phyloP scores from a whole-genome alignment of 2,329 filamentous ascomycete genomes.

The Pestalotiopsis sp. region DNA sequence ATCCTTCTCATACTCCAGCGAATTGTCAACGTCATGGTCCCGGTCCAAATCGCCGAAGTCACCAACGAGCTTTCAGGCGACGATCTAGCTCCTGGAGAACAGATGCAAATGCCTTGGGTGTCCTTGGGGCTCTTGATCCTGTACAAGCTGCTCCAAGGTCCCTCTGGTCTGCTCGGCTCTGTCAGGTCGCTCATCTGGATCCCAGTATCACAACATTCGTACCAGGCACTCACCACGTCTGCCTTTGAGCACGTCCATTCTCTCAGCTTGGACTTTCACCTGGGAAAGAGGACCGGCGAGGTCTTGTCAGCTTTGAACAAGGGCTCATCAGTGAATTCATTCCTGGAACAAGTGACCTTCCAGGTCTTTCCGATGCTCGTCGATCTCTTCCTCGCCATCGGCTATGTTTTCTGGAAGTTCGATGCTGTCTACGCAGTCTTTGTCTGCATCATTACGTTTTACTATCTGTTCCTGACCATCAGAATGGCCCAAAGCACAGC shows the following conservation, averaged over 20 bases:
- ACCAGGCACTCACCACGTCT: constrained; percentile 89
- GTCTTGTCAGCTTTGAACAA: constrained; percentile 95
- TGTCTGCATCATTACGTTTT: constrained; percentile 88
- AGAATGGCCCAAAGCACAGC: constrained; percentile 93
- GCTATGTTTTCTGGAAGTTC: constrained; percentile 77
- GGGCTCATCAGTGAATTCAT: constrained; percentile 93
- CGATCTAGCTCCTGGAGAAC: constrained; percentile 50
- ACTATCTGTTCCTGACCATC: constrained; percentile 95
- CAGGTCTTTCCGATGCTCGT: constrained; percentile 94
- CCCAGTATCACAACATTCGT: constrained; percentile 95
- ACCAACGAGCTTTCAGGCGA: constrained; percentile 68
- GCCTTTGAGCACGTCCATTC: constrained; percentile 97
- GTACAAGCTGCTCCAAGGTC: constrained; percentile 83
- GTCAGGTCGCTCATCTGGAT: constrained; percentile 88
- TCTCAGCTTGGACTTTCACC: constrained; percentile 92
- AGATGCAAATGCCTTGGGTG: constrained; percentile 66
- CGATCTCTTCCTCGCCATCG: constrained; percentile 83
- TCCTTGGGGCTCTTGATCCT: constrained; percentile 76
- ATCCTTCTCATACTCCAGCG: constrained; percentile 78
- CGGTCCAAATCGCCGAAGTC: constrained; percentile 77
- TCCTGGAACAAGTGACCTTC: constrained; percentile 95
- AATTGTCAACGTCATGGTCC: constrained; percentile 83
- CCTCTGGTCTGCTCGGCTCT: constrained; percentile 84
- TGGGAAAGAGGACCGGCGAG: constrained; percentile 95
- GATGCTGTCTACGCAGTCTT: constrained; percentile 91